Conservation (phyloP, 176 grass and related monocot genomes). For the Raddia distichophylla region DNA sequence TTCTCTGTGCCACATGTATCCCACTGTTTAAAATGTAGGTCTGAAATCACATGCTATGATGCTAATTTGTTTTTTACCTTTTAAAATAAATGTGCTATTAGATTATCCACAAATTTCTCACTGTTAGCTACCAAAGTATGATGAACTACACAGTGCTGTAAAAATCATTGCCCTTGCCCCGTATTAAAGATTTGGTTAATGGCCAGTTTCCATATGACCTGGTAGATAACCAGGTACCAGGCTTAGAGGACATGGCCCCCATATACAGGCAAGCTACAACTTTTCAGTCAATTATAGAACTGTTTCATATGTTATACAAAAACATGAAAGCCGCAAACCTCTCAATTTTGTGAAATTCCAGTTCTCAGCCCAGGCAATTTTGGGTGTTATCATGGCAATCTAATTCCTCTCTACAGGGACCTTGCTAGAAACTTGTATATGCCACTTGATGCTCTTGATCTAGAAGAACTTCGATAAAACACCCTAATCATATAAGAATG, state of each 20-base stretch:
- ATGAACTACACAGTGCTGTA: constrained; percentile 1
- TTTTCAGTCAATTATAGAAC: neutral
- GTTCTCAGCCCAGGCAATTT: neutral
- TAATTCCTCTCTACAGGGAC: neutral
- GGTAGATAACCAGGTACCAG: neutral
- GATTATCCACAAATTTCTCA: neutral
- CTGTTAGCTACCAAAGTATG: neutral
- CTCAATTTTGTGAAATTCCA: neutral
- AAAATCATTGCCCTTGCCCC: neutral
- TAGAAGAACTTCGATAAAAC: neutral
- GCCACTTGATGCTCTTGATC: constrained; percentile 29
- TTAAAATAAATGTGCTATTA: constrained; percentile 21
- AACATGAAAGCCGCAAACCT: constrained; percentile 7
- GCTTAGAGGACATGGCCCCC: neutral
- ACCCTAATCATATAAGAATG: neutral
- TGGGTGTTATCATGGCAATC: neutral
- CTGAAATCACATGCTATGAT: neutral
- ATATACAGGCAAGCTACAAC: constrained; percentile 8
- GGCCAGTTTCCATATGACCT: constrained; percentile 21
- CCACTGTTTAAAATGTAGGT: constrained; percentile 13
- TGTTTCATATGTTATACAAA: neutral
- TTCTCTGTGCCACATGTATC: neutral
- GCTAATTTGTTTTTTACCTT: constrained; percentile 21
- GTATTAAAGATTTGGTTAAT: constrained; percentile 8
- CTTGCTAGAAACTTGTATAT: constrained; percentile 26